Evolutionary conservation across 208 protist species (phyloP), one percentile per base, ranked within the genome.

Genomic region (Lotmaria passim): DNA sequence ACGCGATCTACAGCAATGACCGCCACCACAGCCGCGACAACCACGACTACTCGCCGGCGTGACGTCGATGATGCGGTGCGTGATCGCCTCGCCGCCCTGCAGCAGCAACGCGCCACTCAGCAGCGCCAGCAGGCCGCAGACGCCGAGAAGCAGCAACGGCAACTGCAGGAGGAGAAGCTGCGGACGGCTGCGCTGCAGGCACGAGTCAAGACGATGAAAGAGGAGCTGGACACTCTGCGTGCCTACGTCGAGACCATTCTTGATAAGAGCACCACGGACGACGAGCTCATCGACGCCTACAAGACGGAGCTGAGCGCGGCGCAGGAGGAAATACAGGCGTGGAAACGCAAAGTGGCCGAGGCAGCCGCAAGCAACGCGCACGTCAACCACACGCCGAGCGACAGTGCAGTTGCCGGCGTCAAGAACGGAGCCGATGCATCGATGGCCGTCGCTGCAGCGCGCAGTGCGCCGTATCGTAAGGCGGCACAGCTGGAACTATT

Each of bases 231-330:
- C n/a, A 79, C 85, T n/a, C 78, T 91, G 34, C 83, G 84, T 2
- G 47, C 62, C 24, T 69, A 89, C 47, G 73, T 93, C 26, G 73
- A 88, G 31, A 76, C 72, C 0, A 77, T 95, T 28, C 52, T 95
- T 6, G 73, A 81, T 10, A 95, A 95, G 77, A 93, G 83, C 56
- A 60, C 62, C 36, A 85, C 75, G 5, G 89, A 93, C 58, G 87
- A 95, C 57, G 79, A 79, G 33, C 77, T 95, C 17, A 79, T 95
- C 26, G 85, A 61, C 21, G 83, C 85, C 12, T 95, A 95, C 74
- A 63, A 79, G 46, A 73, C 64, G n/a, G 86, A 95, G 66, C 50
- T 90, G 73, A 60, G 69, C 19, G 50, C 47, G 26, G 60, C 72
- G n/a, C 75, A 71, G 55, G 52, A 66, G 33, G 69, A 67, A 19